Evolutionary conservation across 768 basidiomycete genomes (phyloP).

Genomic region (Sarcomyxa edulis): DNA sequence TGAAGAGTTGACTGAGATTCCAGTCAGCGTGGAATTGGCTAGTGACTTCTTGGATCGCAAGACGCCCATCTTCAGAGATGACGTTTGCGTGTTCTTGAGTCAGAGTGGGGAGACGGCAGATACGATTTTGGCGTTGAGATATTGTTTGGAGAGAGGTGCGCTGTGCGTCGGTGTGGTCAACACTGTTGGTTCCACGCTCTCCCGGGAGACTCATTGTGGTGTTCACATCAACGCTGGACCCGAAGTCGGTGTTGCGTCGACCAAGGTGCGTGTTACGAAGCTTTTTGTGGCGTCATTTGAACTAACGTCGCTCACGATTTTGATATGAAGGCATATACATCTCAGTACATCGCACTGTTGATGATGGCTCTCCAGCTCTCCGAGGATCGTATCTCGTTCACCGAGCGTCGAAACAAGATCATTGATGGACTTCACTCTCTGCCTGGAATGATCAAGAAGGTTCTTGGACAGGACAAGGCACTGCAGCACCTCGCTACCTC

Average conservation of each 20-base stretch:
- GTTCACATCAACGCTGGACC: constrained; percentile 99
- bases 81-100: constrained; percentile 92
- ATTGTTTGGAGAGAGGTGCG: constrained; percentile 95
- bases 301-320: constrained; percentile 1
- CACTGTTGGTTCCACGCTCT: constrained; percentile 96
- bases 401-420: constrained; percentile 85
- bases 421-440: constrained; percentile 91
- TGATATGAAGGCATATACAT: constrained; percentile 98
- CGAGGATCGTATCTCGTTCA: constrained; percentile 94
- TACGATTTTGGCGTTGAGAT: constrained; percentile 92
- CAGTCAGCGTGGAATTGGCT: constrained; percentile 93
- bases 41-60: constrained; percentile 98
- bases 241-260: constrained; percentile 98
- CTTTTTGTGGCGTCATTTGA: no score
- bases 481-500: constrained; percentile 83
- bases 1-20: constrained; percentile 98
- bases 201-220: constrained; percentile 98
- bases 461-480: constrained; percentile 72
- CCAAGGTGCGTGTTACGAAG: constrained; percentile 56
- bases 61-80: constrained; percentile 99
- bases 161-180: constrained; percentile 97
- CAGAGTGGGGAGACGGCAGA: constrained; percentile 99
- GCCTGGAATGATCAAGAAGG: constrained; percentile 81
- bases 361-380: constrained; percentile 99
- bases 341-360: constrained; percentile 95